phyloP scores from a whole-genome alignment of 805 yeast genomes.

The Debaryomyces tyrocola region DNA sequence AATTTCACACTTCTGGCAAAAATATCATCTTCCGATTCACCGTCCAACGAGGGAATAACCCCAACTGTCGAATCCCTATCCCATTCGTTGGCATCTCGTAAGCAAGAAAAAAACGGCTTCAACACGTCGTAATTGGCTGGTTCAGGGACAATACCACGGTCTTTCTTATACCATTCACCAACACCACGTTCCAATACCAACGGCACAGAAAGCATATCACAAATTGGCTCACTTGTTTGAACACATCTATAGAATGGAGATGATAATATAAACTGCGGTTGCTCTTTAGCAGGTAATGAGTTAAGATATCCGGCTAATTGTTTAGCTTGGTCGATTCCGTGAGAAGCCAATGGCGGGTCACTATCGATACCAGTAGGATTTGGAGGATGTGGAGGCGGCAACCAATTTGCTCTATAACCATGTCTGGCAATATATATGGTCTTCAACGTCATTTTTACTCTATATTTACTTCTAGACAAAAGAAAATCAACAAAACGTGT shows the following conservation, averaged over 20 bases:
- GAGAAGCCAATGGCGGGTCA: slow-evolving; percentile 85
- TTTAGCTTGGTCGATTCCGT: slow-evolving; percentile 84
- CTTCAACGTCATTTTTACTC: slow-evolving; percentile 38
- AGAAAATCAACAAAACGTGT: too few relatives aligned
- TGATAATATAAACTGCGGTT: slow-evolving; percentile 69
- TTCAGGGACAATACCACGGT: slow-evolving; percentile 63
- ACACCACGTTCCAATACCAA: slow-evolving; percentile 77
- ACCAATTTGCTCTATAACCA: slow-evolving; percentile 90
- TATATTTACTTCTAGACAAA: too few relatives aligned
- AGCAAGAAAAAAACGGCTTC: slow-evolving; percentile 51
- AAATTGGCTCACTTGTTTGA: slow-evolving; percentile 74
- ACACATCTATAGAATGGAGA: slow-evolving; percentile 91
- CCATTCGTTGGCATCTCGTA: slow-evolving; percentile 36
- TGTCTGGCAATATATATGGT: slow-evolving; percentile 77
- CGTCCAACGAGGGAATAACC: slow-evolving; percentile 59
- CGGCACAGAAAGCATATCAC: slow-evolving; percentile 56
- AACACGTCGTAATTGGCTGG: slow-evolving; percentile 59
- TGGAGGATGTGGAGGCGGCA: slow-evolving; percentile 66
- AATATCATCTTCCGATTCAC: slow-evolving; percentile 76
- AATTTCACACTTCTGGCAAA: slow-evolving; percentile 59
- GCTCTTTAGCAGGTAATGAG: slow-evolving; percentile 44
- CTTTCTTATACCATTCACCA: slow-evolving; percentile 89
- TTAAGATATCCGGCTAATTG: slow-evolving; percentile 66
- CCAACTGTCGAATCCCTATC: slow-evolving; percentile 53
- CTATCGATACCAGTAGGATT: slow-evolving; percentile 88